Conservation (phyloP, 2,329 filamentous ascomycete species). For the Colletotrichum sp. region DNA sequence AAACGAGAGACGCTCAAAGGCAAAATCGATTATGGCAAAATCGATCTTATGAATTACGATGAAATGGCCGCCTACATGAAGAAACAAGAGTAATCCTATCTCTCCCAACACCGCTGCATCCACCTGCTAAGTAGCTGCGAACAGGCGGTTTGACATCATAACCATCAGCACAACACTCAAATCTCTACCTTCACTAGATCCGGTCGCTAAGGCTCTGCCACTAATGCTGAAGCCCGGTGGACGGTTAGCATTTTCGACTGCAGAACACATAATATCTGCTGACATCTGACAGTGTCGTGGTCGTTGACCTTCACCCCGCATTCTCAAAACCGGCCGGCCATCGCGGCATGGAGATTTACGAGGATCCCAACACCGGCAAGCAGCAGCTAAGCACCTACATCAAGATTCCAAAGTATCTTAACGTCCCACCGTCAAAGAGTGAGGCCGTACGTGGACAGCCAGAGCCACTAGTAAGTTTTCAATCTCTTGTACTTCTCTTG, state of each 20-base stretch:
- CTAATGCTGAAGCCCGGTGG: not conserved
- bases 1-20: not conserved
- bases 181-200: not conserved
- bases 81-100: not conserved
- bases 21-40: not conserved
- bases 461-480: not conserved
- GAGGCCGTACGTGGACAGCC: not conserved
- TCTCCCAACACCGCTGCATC: not conserved
- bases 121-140: not conserved
- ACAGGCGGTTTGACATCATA: not conserved
- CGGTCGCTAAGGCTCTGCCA: not conserved
- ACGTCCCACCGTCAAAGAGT: not conserved
- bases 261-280: not conserved
- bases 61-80: not conserved
- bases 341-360: not conserved
- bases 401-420: not conserved
- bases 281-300: not conserved
- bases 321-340: not conserved
- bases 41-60: not conserved
- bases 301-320: not conserved
- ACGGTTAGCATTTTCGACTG: not conserved
- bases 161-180: not conserved
- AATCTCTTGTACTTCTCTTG: not conserved
- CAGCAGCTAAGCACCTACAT: not conserved
- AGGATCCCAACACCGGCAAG: not conserved